Conservation (phyloP, 2,329 filamentous ascomycete species). For the Venturia aucupariae region DNA sequence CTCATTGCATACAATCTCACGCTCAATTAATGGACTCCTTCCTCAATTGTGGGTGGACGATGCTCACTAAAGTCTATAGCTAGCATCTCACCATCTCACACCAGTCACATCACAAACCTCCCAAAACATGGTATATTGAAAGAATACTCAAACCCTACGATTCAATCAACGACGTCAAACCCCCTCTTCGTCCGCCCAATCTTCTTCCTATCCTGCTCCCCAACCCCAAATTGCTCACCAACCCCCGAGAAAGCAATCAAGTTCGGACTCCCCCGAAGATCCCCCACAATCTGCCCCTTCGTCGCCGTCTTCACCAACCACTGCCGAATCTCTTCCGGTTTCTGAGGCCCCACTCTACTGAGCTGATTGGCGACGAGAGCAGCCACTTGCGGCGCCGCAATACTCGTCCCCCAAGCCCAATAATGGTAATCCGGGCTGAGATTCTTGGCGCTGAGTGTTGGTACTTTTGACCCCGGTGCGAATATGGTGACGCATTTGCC, state of each 20-base stretch:
- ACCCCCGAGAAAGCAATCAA: slow-evolving; percentile 12
- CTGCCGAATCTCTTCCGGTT: slow-evolving; percentile 11
- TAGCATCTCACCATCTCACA: too few species aligned
- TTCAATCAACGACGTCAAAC: too few species aligned
- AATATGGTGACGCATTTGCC: slow-evolving; percentile 14
- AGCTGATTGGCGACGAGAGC: slow-evolving; percentile 14
- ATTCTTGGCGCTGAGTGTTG: slow-evolving; percentile 11
- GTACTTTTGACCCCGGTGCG: slow-evolving; percentile 11
- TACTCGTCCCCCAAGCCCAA: slow-evolving; percentile 13
- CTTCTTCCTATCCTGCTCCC: neutral
- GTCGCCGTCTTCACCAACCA: slow-evolving; percentile 12
- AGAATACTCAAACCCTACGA: too few species aligned
- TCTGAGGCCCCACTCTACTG: slow-evolving; percentile 5
- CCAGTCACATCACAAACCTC: too few species aligned
- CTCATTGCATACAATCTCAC: neutral
- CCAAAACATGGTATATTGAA: too few species aligned
- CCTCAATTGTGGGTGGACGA: neutral
- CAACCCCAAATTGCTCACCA: neutral
- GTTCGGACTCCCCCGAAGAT: slow-evolving; percentile 12
- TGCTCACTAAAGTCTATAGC: neutral
- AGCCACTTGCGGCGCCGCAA: slow-evolving; percentile 15
- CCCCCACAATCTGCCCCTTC: slow-evolving; percentile 12
- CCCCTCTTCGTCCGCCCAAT: neutral
- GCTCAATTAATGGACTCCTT: neutral
- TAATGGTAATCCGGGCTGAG: slow-evolving; percentile 8